Evolutionary conservation across 2,329 filamentous ascomycete genomes (phyloP).

Genomic region (Cladosporium sp.): DNA sequence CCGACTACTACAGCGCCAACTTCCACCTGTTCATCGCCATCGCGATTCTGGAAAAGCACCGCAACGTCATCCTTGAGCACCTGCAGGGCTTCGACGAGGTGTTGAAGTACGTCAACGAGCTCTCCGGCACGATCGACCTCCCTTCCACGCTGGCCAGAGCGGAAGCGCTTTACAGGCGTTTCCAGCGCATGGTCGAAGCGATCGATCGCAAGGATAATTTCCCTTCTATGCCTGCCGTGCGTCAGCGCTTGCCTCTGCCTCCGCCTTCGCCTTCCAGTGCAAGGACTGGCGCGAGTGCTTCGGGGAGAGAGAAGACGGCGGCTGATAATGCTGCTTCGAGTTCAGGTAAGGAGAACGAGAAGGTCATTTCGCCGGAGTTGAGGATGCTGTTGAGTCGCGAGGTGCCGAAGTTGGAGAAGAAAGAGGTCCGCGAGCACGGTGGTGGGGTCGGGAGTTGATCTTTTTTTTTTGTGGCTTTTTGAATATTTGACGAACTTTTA

Average conservation of each 20-base stretch:
- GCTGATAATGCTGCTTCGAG: constrained; percentile 24
- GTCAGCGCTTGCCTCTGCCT: constrained; percentile 44
- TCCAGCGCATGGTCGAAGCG: constrained; percentile 82
- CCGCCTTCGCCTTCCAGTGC: constrained; percentile 20
- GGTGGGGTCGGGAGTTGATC: constrained; percentile 33
- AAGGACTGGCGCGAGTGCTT: constrained; percentile 20
- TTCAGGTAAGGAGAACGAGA: constrained; percentile 34
- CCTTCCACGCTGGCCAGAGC: constrained; percentile 83
- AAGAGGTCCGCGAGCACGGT: constrained; percentile 43
- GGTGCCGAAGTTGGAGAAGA: constrained; percentile 48
- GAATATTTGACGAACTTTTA: neutral
- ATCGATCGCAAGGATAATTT: constrained; percentile 91
- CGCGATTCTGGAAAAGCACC: constrained; percentile 90
- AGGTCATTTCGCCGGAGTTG: constrained; percentile 61
- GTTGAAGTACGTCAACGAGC: constrained; percentile 95
- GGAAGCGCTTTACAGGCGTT: constrained; percentile 82
- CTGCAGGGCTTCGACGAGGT: constrained; percentile 95
- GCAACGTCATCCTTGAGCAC: constrained; percentile 95
- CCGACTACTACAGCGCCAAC: constrained; percentile 79
- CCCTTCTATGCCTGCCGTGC: constrained; percentile 50
- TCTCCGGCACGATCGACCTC: constrained; percentile 89
- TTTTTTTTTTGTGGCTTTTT: too few relatives aligned
- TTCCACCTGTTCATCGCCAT: constrained; percentile 95
- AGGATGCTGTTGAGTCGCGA: constrained; percentile 59
- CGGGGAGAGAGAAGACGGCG: constrained; percentile 38